phyloP scores from a whole-genome alignment of 1,284 basidiomycete species.

The Sporisorium sorghi region DNA sequence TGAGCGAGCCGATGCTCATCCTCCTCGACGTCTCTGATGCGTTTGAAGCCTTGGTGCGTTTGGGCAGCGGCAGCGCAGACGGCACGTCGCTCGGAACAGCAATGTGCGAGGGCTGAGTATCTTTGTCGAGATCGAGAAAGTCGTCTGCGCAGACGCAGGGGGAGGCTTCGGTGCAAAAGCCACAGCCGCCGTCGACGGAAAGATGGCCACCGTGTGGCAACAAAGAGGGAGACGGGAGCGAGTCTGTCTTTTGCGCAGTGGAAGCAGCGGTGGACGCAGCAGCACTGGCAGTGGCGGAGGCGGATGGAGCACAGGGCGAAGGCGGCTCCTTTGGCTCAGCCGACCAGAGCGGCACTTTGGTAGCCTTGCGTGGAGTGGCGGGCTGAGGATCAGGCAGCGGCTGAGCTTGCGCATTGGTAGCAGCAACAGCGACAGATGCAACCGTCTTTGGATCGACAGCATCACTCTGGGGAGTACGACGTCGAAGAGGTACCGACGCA shows the following conservation, averaged over 20 bases:
- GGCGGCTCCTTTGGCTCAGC: slow-evolving; percentile 20
- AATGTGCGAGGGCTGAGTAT: slow-evolving; percentile 30
- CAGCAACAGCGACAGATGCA: background rate
- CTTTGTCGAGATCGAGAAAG: slow-evolving; percentile 33
- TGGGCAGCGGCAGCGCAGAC: slow-evolving; percentile 35
- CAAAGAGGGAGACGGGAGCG: slow-evolving; percentile 31
- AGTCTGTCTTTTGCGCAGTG: background rate
- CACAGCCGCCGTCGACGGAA: slow-evolving; percentile 54
- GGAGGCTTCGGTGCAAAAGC: slow-evolving; percentile 59
- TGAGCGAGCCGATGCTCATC: slow-evolving; percentile 50
- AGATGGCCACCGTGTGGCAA: slow-evolving; percentile 27
- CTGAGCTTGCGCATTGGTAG: background rate
- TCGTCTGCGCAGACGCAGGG: slow-evolving; percentile 60
- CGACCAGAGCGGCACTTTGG: slow-evolving; percentile 34
- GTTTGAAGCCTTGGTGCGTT: slow-evolving; percentile 12
- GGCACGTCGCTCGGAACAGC: slow-evolving; percentile 28
- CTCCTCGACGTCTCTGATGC: slow-evolving; percentile 23
- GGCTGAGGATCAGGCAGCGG: background rate
- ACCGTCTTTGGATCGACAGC: background rate
- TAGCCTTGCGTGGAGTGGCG: slow-evolving; percentile 19
- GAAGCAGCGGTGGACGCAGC: background rate
- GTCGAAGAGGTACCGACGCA: slow-evolving; percentile 28
- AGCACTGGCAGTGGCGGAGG: too few species aligned
- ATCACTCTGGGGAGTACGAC: background rate
- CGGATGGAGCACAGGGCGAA: slow-evolving; percentile 1